A percentile compares a stretch with the other conserved stretches of the same genome.
Evolutionary conservation across 83 land plant species (phyloP).

Genomic region (Picea engelmannii): DNA sequence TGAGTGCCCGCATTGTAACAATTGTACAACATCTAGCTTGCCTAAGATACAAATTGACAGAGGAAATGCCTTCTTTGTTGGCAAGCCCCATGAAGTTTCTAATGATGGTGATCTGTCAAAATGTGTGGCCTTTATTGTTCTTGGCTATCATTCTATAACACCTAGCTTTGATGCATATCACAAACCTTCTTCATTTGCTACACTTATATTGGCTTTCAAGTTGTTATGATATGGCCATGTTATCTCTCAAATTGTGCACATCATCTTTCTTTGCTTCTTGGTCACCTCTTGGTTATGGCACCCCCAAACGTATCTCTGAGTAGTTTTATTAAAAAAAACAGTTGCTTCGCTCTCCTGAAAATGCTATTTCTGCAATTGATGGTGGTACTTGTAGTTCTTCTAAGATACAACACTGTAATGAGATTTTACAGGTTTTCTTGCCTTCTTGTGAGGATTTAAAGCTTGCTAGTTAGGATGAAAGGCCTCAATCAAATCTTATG

Average conservation of each 20-base stretch:
- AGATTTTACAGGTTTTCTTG: conserved; percentile 4
- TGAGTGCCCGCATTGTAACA: too few relatives aligned
- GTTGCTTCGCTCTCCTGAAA: background rate
- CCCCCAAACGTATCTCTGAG: background rate
- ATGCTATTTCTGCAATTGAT: background rate
- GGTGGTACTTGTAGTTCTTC: background rate
- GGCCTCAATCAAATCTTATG: too few relatives aligned
- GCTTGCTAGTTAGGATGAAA: background rate
- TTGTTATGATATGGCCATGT: background rate
- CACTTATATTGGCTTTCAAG: background rate
- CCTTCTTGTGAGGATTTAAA: conserved; percentile 1
- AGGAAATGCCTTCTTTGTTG: background rate
- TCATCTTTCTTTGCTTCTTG: conserved; percentile 9
- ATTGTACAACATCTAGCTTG: too few relatives aligned
- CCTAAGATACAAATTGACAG: too few relatives aligned
- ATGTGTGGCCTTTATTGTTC: background rate
- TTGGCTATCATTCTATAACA: background rate
- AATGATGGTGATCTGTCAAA: background rate
- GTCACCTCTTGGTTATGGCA: background rate
- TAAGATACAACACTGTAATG: background rate
- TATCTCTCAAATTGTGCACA: background rate
- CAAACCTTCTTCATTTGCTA: background rate
- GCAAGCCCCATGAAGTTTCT: conserved; percentile 1
- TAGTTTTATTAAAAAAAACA: background rate
- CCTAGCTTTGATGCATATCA: background rate